A percentile compares a stretch with the other conserved stretches of the same genome.
phyloP scores from a whole-genome alignment of 768 basidiomycete genomes.

The Boletus subparvulus region DNA sequence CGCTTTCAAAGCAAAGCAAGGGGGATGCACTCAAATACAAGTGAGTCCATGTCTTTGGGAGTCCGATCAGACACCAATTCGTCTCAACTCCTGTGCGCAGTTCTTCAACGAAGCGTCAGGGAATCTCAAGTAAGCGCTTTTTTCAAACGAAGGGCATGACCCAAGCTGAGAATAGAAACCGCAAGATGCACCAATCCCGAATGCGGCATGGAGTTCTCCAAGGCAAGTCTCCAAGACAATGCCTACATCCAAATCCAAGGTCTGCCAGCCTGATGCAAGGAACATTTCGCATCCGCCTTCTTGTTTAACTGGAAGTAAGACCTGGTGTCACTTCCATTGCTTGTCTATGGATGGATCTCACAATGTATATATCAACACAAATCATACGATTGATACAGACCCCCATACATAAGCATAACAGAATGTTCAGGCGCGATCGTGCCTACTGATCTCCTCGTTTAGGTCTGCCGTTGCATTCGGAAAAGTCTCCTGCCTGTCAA shows the following conservation, averaged over 20 bases:
- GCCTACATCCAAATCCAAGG: slow-evolving; percentile 43
- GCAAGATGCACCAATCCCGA: slow-evolving; percentile 39
- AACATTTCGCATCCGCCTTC: background rate
- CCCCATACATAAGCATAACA: slow-evolving; percentile 17
- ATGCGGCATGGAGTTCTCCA: slow-evolving; percentile 42
- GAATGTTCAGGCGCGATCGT: slow-evolving; percentile 23
- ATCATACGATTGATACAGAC: slow-evolving; percentile 21
- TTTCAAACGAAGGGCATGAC: slow-evolving; percentile 2
- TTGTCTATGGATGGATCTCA: slow-evolving; percentile 16
- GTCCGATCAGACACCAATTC: background rate
- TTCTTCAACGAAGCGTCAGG: slow-evolving; percentile 41
- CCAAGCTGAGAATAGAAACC: slow-evolving; percentile 13
- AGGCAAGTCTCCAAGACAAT: slow-evolving; percentile 39
- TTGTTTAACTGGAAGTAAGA: slow-evolving; percentile 13
- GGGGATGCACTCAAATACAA: slow-evolving; percentile 43
- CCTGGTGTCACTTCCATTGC: slow-evolving; percentile 20
- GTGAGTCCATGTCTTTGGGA: slow-evolving; percentile 22
- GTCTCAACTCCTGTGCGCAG: slow-evolving; percentile 16
- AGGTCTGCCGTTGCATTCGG: slow-evolving; percentile 62
- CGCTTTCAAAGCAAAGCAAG: slow-evolving; percentile 40
- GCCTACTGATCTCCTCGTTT: slow-evolving; percentile 58
- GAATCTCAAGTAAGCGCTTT: slow-evolving; percentile 36
- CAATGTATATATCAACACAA: slow-evolving; percentile 32
- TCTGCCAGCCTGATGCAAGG: slow-evolving; percentile 31
- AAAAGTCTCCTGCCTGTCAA: slow-evolving; percentile 60